phyloP scores from a whole-genome alignment of 2,329 filamentous ascomycete genomes.

The Colletotrichum truncatum region DNA sequence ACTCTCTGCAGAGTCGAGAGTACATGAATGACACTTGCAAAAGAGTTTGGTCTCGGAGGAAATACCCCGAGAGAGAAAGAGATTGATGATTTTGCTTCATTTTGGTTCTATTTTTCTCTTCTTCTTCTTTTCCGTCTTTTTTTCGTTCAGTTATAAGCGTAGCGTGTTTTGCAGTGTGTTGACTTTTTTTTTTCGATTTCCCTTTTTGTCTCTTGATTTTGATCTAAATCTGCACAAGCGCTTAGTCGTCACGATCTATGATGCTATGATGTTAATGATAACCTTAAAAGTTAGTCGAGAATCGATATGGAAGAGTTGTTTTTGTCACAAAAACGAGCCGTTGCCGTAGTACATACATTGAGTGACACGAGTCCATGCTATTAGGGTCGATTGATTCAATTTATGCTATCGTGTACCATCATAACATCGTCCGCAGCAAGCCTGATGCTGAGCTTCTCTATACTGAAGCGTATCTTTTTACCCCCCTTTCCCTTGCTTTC shows the following conservation, averaged over 20 bases:
- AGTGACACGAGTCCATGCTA: not conserved
- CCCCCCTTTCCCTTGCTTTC: not conserved
- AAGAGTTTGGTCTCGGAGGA: not conserved
- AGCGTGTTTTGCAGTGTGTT: no score
- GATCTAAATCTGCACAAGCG: not conserved
- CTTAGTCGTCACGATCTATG: not conserved
- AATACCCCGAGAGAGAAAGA: not conserved
- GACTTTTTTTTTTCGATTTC: not conserved
- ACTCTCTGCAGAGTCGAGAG: no score
- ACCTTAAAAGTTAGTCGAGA: not conserved
- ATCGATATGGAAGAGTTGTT: no score
- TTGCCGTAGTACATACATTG: no score
- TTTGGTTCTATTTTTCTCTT: not conserved
- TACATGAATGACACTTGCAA: no score
- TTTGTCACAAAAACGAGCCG: no score
- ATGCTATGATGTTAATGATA: not conserved
- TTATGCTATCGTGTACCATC: slow-evolving; percentile 31
- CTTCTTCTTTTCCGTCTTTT: not conserved
- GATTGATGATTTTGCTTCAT: not conserved
- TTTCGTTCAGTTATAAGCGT: not conserved
- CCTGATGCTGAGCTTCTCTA: slow-evolving; percentile 22
- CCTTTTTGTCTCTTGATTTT: not conserved
- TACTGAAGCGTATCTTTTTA: slow-evolving; percentile 22
- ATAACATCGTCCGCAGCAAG: slow-evolving; percentile 24
- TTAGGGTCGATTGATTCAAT: slow-evolving; percentile 28